Evolutionary conservation across 352 stramenopile genomes (phyloP).

Genomic region (Stramenopiles sp.): DNA sequence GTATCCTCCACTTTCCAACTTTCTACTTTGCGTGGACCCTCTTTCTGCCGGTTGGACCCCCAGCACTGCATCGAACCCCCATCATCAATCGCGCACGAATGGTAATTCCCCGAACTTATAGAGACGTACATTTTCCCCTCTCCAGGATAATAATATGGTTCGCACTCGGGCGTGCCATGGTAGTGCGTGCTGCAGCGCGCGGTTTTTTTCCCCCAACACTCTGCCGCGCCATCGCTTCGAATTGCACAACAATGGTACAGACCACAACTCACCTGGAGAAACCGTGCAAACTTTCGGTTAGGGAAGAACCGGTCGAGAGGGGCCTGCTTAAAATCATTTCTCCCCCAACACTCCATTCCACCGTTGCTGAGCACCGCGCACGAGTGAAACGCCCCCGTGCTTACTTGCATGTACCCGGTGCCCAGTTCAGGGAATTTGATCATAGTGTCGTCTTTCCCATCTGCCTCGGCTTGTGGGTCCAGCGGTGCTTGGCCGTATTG

Average conservation of each 20-base stretch:
- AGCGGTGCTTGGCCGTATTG: neutral
- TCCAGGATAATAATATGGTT: slow-evolving; percentile 7
- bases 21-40: neutral
- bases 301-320: neutral
- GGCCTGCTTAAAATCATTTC: neutral
- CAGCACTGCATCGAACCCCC: slow-evolving; percentile 1
- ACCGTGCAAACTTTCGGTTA: neutral
- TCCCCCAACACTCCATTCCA: slow-evolving; percentile 12
- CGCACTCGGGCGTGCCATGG: neutral
- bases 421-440: slow-evolving; percentile 11
- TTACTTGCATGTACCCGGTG: slow-evolving; percentile 9
- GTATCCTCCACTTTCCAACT: neutral
- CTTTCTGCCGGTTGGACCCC: neutral
- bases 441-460: slow-evolving; percentile 7
- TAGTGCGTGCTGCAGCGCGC: neutral
- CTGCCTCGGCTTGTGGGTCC: neutral
- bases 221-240: neutral
- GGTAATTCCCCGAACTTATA: neutral
- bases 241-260: slow-evolving; percentile 9
- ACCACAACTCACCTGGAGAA: neutral
- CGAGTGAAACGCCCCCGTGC: neutral
- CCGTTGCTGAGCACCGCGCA: neutral
- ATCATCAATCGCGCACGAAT: slow-evolving; percentile 5
- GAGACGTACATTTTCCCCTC: slow-evolving; percentile 6
- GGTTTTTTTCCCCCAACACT: slow-evolving; percentile 10